Conservation (phyloP, 1,139 yeast genomes). For the Blastobotrys ciferrii region DNA sequence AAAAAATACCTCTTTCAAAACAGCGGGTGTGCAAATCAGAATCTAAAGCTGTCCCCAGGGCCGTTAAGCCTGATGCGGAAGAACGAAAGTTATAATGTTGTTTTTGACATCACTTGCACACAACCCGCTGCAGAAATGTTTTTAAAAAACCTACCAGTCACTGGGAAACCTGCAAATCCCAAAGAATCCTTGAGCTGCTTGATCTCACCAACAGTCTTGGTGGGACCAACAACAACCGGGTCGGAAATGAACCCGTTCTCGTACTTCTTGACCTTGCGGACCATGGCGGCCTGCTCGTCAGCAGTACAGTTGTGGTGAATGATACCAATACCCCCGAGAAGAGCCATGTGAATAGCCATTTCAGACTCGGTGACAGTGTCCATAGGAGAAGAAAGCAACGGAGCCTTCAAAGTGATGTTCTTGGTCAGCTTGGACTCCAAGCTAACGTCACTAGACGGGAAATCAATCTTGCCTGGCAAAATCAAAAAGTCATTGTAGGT, state of each 20-base stretch:
- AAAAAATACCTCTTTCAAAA: constrained; percentile 5
- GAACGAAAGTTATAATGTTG: constrained; percentile 93
- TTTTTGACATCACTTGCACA: constrained; percentile 55
- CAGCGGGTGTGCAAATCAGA: constrained; percentile 9
- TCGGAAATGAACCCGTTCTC: constrained; percentile 97
- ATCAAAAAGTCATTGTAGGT: constrained; percentile 95
- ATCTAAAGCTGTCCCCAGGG: constrained; percentile 72
- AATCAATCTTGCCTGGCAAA: constrained; percentile 91
- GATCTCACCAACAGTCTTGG: constrained; percentile 76
- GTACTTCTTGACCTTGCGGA: constrained; percentile 89
- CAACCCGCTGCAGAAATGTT: neutral
- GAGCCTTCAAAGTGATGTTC: constrained; percentile 86
- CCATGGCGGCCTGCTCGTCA: constrained; percentile 99
- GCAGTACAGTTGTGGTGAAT: constrained; percentile 96
- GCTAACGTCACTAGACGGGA: constrained; percentile 73
- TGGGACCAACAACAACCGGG: constrained; percentile 82
- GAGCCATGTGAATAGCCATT: constrained; percentile 99
- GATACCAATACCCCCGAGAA: constrained; percentile 98
- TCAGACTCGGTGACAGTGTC: constrained; percentile 96
- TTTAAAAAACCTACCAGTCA: constrained; percentile 80
- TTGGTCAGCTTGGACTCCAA: constrained; percentile 87
- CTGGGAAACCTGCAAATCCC: constrained; percentile 98
- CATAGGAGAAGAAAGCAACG: constrained; percentile 98
- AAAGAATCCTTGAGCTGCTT: constrained; percentile 64
- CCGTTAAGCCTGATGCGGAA: constrained; percentile 96